Base-by-base conservation (phyloP, 2,329 filamentous ascomycete genomes). In the Phaeoacremonium minimum region DNA sequence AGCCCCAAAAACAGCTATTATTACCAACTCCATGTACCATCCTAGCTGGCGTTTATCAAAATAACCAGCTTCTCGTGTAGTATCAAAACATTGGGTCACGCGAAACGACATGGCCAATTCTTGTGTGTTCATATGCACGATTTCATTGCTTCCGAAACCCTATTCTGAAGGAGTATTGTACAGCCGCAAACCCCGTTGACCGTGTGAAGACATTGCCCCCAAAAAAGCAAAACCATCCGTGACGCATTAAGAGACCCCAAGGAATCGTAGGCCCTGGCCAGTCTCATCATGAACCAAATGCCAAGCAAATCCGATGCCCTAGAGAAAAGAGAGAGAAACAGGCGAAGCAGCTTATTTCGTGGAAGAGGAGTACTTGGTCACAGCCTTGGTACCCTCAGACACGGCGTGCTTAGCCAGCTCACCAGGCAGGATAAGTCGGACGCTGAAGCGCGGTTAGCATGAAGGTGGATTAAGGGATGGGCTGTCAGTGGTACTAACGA, bases 341-440 rank as follows among this genome's bases (percentile, higher is more conserved):
- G 48, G 57, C 60, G 55, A 58, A 58, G 58, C 45, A 53, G 52
- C 71, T 80, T 95, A 97, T 88, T 97, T 98, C 71, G 90, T 93
- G 63, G 91, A 96, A 43, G 91, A 96, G 54, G 91, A 97, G 82
- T 97, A 98, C 84, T 98, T 98, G 79, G 93, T 98, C 56, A 98
- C 93, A 41, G 93, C 93, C 87, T 98, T 98, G 67, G 93, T 98
- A 63, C 93, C 93, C 76, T 98, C 93, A 56, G 93, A 98, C 33
- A 98, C 93, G 53, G 93, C 93, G 73, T 98, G 93, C 85, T 98
- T 98, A 67, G 93, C 93, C 56, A 98, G 81, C 75, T 98, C 93
- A 74, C 93, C 93, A 32, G 93, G 93, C 37, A 98, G 85, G 71
- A 98, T 98, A 46, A 98, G 83, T 52, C 93, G 86, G 56, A 98